Conservation (phyloP, 208 protist genomes). For the Tritrichomonas foetus region DNA sequence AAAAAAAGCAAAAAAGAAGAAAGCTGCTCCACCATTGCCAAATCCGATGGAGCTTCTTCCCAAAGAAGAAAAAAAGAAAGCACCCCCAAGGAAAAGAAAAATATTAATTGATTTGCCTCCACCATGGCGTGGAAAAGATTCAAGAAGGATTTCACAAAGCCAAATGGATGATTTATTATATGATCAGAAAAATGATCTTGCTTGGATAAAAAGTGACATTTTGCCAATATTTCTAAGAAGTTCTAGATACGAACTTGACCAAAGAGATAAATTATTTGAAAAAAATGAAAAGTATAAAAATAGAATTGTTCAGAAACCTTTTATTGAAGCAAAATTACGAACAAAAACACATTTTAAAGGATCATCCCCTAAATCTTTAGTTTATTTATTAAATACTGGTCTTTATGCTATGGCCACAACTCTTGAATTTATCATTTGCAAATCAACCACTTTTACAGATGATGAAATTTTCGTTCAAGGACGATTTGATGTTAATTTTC, state of each 20-base stretch:
- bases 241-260: not conserved
- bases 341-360: not conserved
- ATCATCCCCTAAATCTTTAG: not conserved
- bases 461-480: not conserved
- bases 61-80: not conserved
- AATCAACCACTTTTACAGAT: not conserved
- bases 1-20: too few relatives aligned
- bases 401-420: not conserved
- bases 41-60: not conserved
- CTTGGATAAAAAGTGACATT: not conserved
- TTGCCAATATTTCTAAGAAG: not conserved
- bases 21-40: not conserved
- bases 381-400: not conserved
- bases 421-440: not conserved
- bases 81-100: not conserved
- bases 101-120: constrained; percentile 30
- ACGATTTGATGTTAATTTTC: not conserved
- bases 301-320: not conserved
- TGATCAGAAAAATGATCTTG: not conserved
- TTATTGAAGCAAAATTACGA: not conserved
- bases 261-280: not conserved
- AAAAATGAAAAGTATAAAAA: not conserved
- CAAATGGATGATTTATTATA: not conserved
- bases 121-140: constrained; percentile 20
- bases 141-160: not conserved